Evolutionary conservation across 306 rosid species (phyloP), one percentile per base, ranked within the genome.

Genomic region (Ochetophila trinervis): DNA sequence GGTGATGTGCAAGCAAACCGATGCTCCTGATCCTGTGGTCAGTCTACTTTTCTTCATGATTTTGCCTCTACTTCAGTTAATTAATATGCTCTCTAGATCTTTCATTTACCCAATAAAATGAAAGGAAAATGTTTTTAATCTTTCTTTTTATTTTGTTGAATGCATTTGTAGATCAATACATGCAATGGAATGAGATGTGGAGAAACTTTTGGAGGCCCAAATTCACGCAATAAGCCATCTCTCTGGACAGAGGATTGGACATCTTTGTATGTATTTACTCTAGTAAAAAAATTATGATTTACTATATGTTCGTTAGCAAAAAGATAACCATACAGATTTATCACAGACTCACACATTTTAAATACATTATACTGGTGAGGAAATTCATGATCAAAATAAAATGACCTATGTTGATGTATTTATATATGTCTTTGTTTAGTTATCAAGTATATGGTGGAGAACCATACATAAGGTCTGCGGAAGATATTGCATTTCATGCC

Each of bases 211-310:
- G 59, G 64, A 0, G 96, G 94, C 60, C 93, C 93, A 20, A 91
- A 88, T 45, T 82, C 92, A 10, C 96, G 89, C 12, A 81, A 83
- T 16, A 91, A 83, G 56, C 91, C 97, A 27, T 67, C 86, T 0
- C 4, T 88, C 32, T 88, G 95, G 95, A 88, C 94, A 9, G 96
- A 91, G 76, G 84, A 88, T 11, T 91, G 96, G 97, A 86, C 92
- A 0, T 84, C 91, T 60, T 80, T 82, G 95, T 88, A 83, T 13
- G 71, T 16, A 76, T 71, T 16, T 32, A 11, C 0, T 61, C n/a
- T 40, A 34, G 17, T 23, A 12, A 17, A 2, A 50, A 10, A 21
- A 27, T 27, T 27, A 27, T 27, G 8, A 0, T 24, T 42, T 27
- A 30, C 30, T 4, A 16, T n/a, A 6, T 6, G 19, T 61, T 59